Evolutionary conservation across 352 stramenopile genomes (phyloP), one percentile per base, ranked within the genome.

Genomic region (Phytopythium delawarense): DNA sequence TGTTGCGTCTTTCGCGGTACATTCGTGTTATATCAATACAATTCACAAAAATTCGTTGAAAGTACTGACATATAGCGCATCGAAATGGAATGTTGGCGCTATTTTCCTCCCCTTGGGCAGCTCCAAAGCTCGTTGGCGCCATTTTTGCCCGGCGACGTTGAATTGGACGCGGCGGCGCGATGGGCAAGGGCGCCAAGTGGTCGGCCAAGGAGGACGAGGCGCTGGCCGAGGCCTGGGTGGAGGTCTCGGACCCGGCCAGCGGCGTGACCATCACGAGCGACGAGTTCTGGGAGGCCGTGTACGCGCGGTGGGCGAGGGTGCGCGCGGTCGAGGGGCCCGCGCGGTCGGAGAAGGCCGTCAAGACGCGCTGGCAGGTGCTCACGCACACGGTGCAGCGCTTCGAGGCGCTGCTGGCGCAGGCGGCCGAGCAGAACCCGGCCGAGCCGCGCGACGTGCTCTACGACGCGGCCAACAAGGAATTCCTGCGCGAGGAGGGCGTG

Each of bases 111-210:
- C 25, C 16, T 55, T 55, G n/a, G 28, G n/a, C 16, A 15, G 16
- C 6, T 18, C 5, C n/a, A 1, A 12, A 40, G 25, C 23, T 20
- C 48, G 35, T 18, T 18, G 28, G 28, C 16, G 50, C 50, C 50
- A 57, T n/a, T 30, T 42, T 55, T 54, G 13, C 7, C 45, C 2
- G 46, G 46, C 20, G 46, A 28, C 9, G 28, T 32, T 32, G 28
- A 32, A 32, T 32, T 32, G 21, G 21, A 23, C 16, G n/a, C 48
- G 25, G 7, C 12, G 18, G 1, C n/a, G 7, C 28, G 13, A 66
- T 67, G 62, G 62, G 62, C 54, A 67, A 67, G 49, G 62, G 62
- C 25, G 58, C 59, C 45, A 59, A 59, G 37, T 67, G 62, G 62
- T 4, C 57, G 34, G 35, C 59, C 15, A 32, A 44, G 7, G 62